These are phyloP conservation scores for Chenopodium album DNA, from an alignment of 148 eudicot genomes.

Conservation along the genomic window DNA sequence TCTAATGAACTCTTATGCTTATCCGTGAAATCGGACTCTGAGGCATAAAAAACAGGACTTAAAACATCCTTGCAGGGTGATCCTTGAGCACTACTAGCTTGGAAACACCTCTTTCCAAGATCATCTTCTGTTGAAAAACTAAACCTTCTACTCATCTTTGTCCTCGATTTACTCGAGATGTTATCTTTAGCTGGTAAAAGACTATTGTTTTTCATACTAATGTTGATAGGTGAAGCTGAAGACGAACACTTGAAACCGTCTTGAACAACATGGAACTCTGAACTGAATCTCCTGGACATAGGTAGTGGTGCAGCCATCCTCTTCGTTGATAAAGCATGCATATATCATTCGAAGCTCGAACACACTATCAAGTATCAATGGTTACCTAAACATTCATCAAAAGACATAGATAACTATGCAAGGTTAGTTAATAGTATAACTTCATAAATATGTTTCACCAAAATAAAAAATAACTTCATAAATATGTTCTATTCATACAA, in stretches of 20 bases:
- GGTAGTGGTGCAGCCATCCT: slow-evolving; percentile 43
- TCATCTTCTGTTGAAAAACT: slow-evolving; percentile 5
- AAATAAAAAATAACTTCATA: too few relatives aligned
- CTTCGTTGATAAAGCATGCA: slow-evolving; percentile 21
- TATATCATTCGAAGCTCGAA: background rate
- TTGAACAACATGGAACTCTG: slow-evolving; percentile 23
- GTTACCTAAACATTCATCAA: slow-evolving; percentile 4
- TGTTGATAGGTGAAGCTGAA: slow-evolving; percentile 10
- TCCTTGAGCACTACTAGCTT: slow-evolving; percentile 10
- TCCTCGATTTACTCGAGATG: background rate
- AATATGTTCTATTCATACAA: too few relatives aligned
- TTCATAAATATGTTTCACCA: too few relatives aligned
- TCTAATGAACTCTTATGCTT: slow-evolving; percentile 50
- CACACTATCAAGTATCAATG: background rate
- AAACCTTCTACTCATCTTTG: background rate
- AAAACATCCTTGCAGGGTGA: slow-evolving; percentile 20
- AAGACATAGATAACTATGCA: background rate
- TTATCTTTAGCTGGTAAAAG: slow-evolving; percentile 1
- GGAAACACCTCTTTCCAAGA: slow-evolving; percentile 15
- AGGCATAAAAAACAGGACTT: slow-evolving; percentile 24
- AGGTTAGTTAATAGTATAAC: background rate
- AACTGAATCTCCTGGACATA: slow-evolving; percentile 26
- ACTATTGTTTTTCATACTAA: slow-evolving; percentile 5
- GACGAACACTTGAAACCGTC: slow-evolving; percentile 23
- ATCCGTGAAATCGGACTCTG: slow-evolving; percentile 34